These are phyloP conservation scores for Anthracocystis walkeri DNA, from an alignment of 1,284 basidiomycete species.

Conservation along the genomic window DNA sequence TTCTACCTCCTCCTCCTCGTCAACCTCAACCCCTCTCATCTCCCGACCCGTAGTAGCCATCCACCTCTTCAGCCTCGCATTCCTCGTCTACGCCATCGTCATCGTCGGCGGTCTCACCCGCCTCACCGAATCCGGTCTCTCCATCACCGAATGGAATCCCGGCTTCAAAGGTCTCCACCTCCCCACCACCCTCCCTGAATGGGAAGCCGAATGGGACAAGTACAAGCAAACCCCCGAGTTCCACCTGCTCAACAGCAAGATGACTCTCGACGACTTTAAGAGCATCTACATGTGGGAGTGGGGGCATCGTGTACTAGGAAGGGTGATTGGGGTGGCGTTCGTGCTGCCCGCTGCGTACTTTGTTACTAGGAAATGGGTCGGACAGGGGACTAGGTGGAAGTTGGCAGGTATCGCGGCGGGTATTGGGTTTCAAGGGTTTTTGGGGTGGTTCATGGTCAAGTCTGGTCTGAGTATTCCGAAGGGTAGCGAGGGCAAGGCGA, in stretches of 20 bases:
- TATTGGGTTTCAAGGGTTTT: constrained; percentile 87
- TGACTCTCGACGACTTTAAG: constrained; percentile 91
- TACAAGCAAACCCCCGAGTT: constrained; percentile 96
- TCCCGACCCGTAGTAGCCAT: constrained; percentile 79
- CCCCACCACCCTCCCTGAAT: constrained; percentile 81
- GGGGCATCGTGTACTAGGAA: constrained; percentile 92
- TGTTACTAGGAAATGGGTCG: constrained; percentile 33
- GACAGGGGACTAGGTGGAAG: constrained; percentile 73
- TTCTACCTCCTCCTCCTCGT: neutral
- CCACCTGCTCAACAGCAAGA: constrained; percentile 80
- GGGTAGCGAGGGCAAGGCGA: constrained; percentile 24
- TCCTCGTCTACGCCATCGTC: constrained; percentile 88
- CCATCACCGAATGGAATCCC: constrained; percentile 97
- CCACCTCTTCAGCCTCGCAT: constrained; percentile 86
- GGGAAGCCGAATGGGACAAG: constrained; percentile 92
- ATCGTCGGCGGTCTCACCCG: constrained; percentile 96
- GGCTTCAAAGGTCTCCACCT: constrained; percentile 86
- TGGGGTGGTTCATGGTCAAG: constrained; percentile 99
- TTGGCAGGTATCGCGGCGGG: constrained; percentile 81
- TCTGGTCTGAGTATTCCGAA: constrained; percentile 78
- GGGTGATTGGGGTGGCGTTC: constrained; percentile 80
- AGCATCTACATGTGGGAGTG: constrained; percentile 99
- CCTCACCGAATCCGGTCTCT: constrained; percentile 95
- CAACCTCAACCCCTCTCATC: constrained; percentile 63
- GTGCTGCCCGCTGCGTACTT: constrained; percentile 65